Evolutionary conservation across 352 stramenopile species (phyloP), one percentile per base, ranked within the genome.

Genomic region (Globisporangium lucens): DNA sequence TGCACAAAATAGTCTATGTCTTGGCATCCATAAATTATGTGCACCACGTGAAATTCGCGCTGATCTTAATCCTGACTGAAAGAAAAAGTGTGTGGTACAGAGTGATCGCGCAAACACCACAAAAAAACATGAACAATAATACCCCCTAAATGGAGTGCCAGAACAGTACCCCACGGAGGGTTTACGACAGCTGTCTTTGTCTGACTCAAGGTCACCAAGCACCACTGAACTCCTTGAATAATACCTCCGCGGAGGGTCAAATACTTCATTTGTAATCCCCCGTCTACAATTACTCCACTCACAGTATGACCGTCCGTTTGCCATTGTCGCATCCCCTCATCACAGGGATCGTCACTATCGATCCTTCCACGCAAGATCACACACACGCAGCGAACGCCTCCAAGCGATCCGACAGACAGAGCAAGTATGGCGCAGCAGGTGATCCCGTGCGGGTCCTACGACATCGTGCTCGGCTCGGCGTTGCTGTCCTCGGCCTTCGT

Each of bases 401-500:
- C 53, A 29, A 59, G 29, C 53, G 55, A 61, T 36, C 17, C 35
- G 8, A 41, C 35, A 36, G 29, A 59, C 53, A 20, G 36, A 33
- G 53, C 20, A 36, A 61, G 55, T 20, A 61, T 61, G 55, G 55
- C 55, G 3, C 53, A 72, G 60, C 67, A 72, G 30, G 71, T 87
- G 49, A 76, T 94, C 43, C 82, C 83, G 61, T 94, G 86, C 75
- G 85, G 85, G 65, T 83, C 81, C 57, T 92, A 94, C 78, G 81
- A 92, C 70, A 90, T 94, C 65, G 81, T 93, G 61, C 75, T 94
- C 46, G 87, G 87, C 72, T 83, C 83, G 17, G 68, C 73, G 55
- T 72, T 94, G 53, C 75, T 94, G 15, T 76, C 80, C 49, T 89
- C 81, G 24, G 76, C 72, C 61, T 91, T 83, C 59, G 75, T 93